Base-by-base conservation (phyloP, 2,329 filamentous ascomycete species). In the Beauveria pseudobassiana region DNA sequence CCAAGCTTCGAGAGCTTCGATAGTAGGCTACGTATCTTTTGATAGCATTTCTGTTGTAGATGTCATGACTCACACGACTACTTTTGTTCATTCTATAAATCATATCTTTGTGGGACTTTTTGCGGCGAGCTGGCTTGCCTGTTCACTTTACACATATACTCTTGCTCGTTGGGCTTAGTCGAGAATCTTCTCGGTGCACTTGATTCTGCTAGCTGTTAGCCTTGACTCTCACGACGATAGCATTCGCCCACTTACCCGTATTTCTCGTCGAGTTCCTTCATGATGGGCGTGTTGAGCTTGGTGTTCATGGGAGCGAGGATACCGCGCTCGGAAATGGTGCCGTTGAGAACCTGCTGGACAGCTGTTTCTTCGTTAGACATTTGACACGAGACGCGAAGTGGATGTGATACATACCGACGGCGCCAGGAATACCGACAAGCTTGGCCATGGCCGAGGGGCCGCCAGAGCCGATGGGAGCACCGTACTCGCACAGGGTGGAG, bases 371-470 rank as follows among this genome's bases (percentile, higher is more conserved):
- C 43, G 43, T 62, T 59, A 62, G 68, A 5, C 2, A 49, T 26
- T 26, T 22, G 20, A 18, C 6, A 12, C 22, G 16, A 42, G 26
- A 10, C 14, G 38, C 26, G 22, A 26, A 14, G 14, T 30, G 18
- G 18, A 14, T 20, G 22, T 50, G 38, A 2, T 45, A 65, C 65
- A 26, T 63, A 63, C 64, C 66, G 26, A 77, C 75, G 55, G 72
- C 76, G 63, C 76, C 78, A 5, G 89, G 89, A 5, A 92, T 81
- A 71, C 90, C 90, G 61, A 96, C 91, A 49, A 91, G 76, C 75
- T 87, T 89, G 51, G 90, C 90, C 91, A 96, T 96, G 67, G 89
- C 86, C 4, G 83, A 88, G 79, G 93, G 96, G 40, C 89, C 89
- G 67, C 85, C 81, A 51, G 87, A 93, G 53, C 88, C 88, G 67